Conservation (phyloP, 2,329 filamentous ascomycete species). For the Claviceps capensis region DNA sequence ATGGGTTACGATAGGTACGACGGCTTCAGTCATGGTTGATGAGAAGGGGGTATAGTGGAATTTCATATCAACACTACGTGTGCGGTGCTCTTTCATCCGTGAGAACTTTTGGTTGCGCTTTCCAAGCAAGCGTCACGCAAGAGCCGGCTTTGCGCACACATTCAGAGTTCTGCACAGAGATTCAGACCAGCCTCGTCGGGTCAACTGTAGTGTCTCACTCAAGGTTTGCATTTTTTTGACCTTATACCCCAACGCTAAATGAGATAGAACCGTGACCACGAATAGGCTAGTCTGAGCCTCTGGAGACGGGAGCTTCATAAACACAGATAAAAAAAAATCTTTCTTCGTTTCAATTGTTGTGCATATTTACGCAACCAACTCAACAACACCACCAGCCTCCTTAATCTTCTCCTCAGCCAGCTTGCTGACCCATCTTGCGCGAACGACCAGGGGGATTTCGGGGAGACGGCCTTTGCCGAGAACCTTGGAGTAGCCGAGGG, state of each 20-base stretch:
- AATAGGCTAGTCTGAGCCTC: too few relatives aligned
- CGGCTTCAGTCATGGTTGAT: neutral
- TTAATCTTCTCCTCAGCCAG: conserved; percentile 99
- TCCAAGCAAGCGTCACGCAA: neutral
- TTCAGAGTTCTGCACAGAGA: neutral
- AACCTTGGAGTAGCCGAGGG: conserved; percentile 96
- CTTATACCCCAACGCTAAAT: too few relatives aligned
- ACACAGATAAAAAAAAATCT: neutral
- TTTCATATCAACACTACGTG: neutral
- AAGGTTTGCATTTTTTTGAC: neutral
- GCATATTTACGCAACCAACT: conserved; percentile 67
- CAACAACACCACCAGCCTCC: conserved; percentile 88
- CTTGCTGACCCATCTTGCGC: conserved; percentile 87
- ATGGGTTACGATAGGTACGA: neutral
- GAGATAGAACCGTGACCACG: too few relatives aligned
- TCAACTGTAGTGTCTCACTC: neutral
- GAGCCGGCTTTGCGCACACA: neutral
- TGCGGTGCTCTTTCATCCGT: neutral
- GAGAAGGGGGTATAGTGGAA: neutral
- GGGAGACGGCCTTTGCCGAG: conserved; percentile 96
- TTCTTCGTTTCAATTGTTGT: neutral
- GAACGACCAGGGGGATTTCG: conserved; percentile 84
- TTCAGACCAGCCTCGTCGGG: neutral
- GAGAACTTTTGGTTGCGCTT: neutral
- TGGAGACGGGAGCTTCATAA: neutral